phyloP scores from a whole-genome alignment of 345 rosid genomes.

The Aegle marmelos region DNA sequence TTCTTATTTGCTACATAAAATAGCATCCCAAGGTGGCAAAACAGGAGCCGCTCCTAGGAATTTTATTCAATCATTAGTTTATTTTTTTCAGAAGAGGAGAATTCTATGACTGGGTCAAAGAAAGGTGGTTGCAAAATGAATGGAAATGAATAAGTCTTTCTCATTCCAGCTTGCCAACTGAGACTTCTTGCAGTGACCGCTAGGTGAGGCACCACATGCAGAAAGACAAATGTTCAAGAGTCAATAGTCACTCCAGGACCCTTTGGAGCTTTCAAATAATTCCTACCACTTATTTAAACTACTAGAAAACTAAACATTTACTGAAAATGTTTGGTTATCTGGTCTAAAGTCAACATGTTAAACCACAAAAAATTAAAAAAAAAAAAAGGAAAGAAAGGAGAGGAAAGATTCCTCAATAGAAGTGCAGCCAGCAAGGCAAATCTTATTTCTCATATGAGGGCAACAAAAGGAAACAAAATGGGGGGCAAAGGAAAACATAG shows the following conservation, averaged over 20 bases:
- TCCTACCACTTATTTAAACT: constrained; percentile 1
- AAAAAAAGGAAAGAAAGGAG: background rate
- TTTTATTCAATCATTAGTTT: background rate
- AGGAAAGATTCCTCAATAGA: background rate
- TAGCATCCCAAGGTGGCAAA: constrained; percentile 3
- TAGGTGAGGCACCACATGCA: background rate
- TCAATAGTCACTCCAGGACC: background rate
- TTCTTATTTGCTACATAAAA: background rate
- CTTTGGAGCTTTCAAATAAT: constrained; percentile 3
- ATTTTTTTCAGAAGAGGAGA: background rate
- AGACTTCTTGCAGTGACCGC: constrained; percentile 7
- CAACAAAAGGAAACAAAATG: background rate
- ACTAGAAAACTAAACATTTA: background rate
- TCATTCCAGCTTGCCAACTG: constrained; percentile 15
- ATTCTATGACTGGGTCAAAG: constrained; percentile 16
- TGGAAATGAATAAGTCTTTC: constrained; percentile 14
- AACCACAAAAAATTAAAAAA: background rate
- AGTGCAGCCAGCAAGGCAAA: background rate
- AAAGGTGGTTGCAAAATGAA: constrained; percentile 10
- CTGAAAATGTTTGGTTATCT: background rate
- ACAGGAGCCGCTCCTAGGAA: background rate
- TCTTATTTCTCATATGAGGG: background rate
- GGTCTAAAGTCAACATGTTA: background rate
- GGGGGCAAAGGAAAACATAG: background rate
- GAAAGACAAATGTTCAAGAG: constrained; percentile 5